Conservation (phyloP, 805 yeast genomes). For the Spathaspora boniae region DNA sequence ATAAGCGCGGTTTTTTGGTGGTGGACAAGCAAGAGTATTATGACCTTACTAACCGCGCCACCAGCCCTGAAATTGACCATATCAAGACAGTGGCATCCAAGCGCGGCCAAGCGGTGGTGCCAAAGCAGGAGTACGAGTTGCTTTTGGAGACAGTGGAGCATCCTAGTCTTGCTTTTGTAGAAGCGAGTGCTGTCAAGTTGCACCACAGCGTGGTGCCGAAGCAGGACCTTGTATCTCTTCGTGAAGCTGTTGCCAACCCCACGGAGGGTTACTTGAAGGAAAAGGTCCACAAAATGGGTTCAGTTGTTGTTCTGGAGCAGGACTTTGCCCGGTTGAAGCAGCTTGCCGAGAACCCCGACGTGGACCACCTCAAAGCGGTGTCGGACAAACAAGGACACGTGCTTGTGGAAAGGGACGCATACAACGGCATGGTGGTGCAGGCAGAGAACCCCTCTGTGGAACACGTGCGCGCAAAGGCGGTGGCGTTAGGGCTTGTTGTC, state of each 20-base stretch:
- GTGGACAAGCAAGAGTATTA: slow-evolving; percentile 29
- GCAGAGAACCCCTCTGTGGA: slow-evolving; percentile 24
- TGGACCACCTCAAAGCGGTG: slow-evolving; percentile 13
- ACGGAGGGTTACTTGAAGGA: slow-evolving; percentile 20
- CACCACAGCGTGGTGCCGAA: slow-evolving; percentile 15
- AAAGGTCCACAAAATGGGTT: slow-evolving; percentile 14
- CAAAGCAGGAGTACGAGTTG: slow-evolving; percentile 16
- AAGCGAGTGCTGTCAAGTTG: slow-evolving; percentile 12
- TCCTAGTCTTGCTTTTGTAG: slow-evolving; percentile 18
- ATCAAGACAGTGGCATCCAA: slow-evolving; percentile 15
- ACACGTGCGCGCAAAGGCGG: slow-evolving; percentile 18
- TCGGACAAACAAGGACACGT: slow-evolving; percentile 6
- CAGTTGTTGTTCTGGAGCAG: slow-evolving; percentile 12
- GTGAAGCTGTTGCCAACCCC: slow-evolving; percentile 17
- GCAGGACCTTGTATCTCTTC: slow-evolving; percentile 8
- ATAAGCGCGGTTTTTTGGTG: slow-evolving; percentile 21
- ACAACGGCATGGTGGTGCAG: slow-evolving; percentile 16
- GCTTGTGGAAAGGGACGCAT: slow-evolving; percentile 3
- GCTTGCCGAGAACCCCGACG: slow-evolving; percentile 14
- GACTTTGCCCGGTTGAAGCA: slow-evolving; percentile 9
- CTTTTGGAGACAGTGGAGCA: slow-evolving; percentile 15
- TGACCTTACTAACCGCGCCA: slow-evolving; percentile 29
- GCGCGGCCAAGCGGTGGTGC: slow-evolving; percentile 10
- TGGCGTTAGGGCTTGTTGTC: slow-evolving; percentile 15
- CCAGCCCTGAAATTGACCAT: slow-evolving; percentile 25